A percentile compares a stretch with the other conserved stretches of the same genome.
phyloP scores from a whole-genome alignment of 2,329 filamentous ascomycete genomes.

The Colletotrichum euphorbiae region DNA sequence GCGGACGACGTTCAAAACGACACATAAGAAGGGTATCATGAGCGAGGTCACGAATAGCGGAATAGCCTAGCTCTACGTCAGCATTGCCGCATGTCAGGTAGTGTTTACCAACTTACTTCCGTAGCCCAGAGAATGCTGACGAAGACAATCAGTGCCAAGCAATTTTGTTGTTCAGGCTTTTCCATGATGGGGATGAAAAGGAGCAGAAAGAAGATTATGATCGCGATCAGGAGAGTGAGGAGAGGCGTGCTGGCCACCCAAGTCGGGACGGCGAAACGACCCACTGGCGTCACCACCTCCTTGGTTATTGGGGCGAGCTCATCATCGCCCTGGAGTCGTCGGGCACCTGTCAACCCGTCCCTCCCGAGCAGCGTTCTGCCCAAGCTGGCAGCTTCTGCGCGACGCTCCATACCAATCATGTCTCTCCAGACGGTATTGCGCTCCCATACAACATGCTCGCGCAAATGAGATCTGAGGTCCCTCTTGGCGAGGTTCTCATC shows the following conservation, averaged over 20 bases:
- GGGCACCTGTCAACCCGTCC: constrained; percentile 74
- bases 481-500: constrained; percentile 81
- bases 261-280: constrained; percentile 77
- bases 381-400: constrained; percentile 92
- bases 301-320: constrained; percentile 70
- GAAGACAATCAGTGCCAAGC: constrained; percentile 91
- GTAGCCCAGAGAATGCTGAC: constrained; percentile 97
- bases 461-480: constrained; percentile 88
- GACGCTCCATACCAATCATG: constrained; percentile 97
- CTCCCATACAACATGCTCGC: constrained; percentile 99
- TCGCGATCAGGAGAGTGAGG: constrained; percentile 76
- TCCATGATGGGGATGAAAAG: constrained; percentile 85
- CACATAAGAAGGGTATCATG: constrained; percentile 91
- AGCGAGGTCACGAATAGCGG: constrained; percentile 97
- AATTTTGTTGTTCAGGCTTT: constrained; percentile 92
- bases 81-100: neutral
- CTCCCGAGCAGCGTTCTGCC: constrained; percentile 86
- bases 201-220: constrained; percentile 79
- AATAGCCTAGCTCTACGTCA: constrained; percentile 73
- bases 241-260: constrained; percentile 90
- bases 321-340: constrained; percentile 87
- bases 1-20: constrained; percentile 86
- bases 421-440: constrained; percentile 98
- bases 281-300: constrained; percentile 82
- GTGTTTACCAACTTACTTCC: constrained; percentile 69